phyloP scores from a whole-genome alignment of 495 filamentous ascomycete species.

The Xylaria venustula region DNA sequence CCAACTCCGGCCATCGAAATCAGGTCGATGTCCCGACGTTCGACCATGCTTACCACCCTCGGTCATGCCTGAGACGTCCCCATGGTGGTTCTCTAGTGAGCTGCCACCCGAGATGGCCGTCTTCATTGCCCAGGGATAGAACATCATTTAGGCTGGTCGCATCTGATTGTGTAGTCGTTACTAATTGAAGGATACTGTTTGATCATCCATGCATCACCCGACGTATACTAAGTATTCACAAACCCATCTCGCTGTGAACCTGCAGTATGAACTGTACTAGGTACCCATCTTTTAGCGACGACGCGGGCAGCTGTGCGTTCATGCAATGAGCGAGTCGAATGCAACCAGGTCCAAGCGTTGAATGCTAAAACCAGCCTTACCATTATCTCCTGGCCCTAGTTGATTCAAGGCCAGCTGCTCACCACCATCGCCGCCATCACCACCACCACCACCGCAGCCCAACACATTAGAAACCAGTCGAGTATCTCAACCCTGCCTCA shows the following conservation, averaged over 20 bases:
- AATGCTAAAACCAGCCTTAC: neutral
- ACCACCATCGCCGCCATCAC: too few species aligned
- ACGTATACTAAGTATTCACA: neutral
- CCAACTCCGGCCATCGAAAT: too few species aligned
- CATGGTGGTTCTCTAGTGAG: too few species aligned
- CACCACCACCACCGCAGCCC: too few species aligned
- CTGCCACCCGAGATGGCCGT: neutral
- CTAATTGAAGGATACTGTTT: neutral
- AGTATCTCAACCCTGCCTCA: too few species aligned
- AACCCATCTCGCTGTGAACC: neutral
- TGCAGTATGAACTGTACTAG: neutral
- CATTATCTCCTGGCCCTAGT: neutral
- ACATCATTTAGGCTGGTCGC: neutral
- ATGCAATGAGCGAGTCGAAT: neutral
- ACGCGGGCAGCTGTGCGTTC: neutral
- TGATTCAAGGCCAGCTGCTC: too few species aligned
- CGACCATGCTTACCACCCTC: too few species aligned
- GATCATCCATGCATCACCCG: slow-evolving; percentile 5
- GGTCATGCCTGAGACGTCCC: too few species aligned
- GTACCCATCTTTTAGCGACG: neutral
- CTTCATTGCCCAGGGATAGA: neutral
- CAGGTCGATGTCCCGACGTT: too few species aligned
- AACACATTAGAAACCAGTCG: too few species aligned
- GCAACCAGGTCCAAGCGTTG: neutral
- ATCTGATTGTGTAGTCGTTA: neutral